Percentiles rank a stretch among this genome's conserved stretches.
phyloP scores from a whole-genome alignment of 495 filamentous ascomycete genomes.

The Daldinia decipiens region DNA sequence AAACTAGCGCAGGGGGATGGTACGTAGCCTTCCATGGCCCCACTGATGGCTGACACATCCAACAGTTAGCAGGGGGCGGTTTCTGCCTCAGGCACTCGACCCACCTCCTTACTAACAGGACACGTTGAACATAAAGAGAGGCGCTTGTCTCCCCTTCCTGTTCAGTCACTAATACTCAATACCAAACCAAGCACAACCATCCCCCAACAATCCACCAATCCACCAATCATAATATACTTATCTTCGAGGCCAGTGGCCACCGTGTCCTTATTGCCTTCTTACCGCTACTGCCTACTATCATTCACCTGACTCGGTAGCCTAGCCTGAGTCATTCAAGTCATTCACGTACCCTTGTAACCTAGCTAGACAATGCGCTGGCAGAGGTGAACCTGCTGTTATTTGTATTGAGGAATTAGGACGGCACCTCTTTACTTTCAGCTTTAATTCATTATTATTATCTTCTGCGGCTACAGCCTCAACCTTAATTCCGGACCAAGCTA shows the following conservation, averaged over 20 bases:
- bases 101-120: conserved; percentile 37
- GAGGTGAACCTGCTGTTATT: conserved; percentile 46
- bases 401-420: conserved; percentile 57
- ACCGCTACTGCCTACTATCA: conserved; percentile 19
- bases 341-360: conserved; percentile 14
- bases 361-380: conserved; percentile 35
- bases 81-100: conserved; percentile 33
- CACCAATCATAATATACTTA: conserved; percentile 22
- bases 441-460: conserved; percentile 11
- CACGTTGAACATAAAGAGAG: conserved; percentile 52
- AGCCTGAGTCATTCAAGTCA: conserved; percentile 26
- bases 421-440: conserved; percentile 53
- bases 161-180: not conserved
- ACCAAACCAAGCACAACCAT: conserved; percentile 10
- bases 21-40: conserved; percentile 22
- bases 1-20: conserved; percentile 6
- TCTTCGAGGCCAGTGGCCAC: conserved; percentile 23
- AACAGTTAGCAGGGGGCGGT: conserved; percentile 7
- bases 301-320: conserved; percentile 29
- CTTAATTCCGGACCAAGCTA: conserved; percentile 19
- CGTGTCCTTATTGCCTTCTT: conserved; percentile 21
- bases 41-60: conserved; percentile 42
- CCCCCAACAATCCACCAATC: conserved; percentile 6
- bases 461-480: conserved; percentile 17
- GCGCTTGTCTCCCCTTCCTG: conserved; percentile 19